phyloP scores from a whole-genome alignment of 2,329 filamentous ascomycete genomes.

The Paecilomyces fulvus region DNA sequence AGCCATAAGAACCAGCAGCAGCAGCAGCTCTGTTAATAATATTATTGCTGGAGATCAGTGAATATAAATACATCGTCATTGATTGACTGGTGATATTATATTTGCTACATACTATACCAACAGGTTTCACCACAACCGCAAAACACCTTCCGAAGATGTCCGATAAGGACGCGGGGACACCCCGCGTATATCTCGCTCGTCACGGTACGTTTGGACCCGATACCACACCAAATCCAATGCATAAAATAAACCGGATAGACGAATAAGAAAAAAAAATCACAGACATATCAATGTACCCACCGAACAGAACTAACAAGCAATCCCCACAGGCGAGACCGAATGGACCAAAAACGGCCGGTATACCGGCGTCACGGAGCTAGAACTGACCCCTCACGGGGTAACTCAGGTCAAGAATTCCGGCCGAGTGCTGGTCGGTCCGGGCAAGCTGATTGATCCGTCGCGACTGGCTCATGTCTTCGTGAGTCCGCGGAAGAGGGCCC shows the following conservation, averaged over 20 bases:
- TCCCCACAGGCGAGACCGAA: conserved; percentile 29
- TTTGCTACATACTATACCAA: background rate
- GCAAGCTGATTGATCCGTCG: conserved; percentile 44
- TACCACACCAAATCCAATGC: too few relatives aligned
- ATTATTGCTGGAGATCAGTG: background rate
- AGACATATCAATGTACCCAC: background rate
- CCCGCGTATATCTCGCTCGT: conserved; percentile 31
- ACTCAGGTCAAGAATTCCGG: conserved; percentile 40
- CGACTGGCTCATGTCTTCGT: conserved; percentile 41
- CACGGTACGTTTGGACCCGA: conserved; percentile 19
- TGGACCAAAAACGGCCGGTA: conserved; percentile 42
- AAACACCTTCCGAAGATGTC: conserved; percentile 18
- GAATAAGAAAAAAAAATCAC: background rate
- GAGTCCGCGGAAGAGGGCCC: conserved; percentile 43
- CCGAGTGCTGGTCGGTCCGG: conserved; percentile 40
- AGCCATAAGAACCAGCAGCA: background rate
- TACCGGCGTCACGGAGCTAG: conserved; percentile 39
- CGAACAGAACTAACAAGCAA: background rate
- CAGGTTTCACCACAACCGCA: background rate
- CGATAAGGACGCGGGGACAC: conserved; percentile 29
- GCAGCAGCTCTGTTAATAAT: background rate
- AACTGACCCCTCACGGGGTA: conserved; percentile 33
- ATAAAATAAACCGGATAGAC: background rate
- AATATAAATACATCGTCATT: background rate
- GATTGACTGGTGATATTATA: background rate